Conservation (phyloP, 2,329 filamentous ascomycete genomes). For the Fusarium sp. region DNA sequence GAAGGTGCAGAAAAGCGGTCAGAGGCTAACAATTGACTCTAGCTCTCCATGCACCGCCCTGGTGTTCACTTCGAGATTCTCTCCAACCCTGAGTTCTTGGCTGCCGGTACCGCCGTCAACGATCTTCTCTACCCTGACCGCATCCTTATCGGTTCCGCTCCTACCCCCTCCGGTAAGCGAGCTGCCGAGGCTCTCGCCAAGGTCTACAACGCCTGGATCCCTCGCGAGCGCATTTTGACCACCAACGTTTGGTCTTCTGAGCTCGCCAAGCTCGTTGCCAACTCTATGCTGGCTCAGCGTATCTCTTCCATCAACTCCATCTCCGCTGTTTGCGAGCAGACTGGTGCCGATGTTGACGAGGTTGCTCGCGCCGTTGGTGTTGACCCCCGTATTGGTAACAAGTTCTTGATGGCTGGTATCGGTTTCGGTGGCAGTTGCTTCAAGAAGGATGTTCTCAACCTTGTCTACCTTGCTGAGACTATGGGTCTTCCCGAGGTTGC, state of each 20-base stretch:
- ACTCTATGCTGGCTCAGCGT: slow-evolving; percentile 83
- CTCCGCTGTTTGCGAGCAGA: slow-evolving; percentile 82
- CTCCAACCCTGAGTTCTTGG: slow-evolving; percentile 85
- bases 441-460: slow-evolving; percentile 81
- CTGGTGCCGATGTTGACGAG: slow-evolving; percentile 81
- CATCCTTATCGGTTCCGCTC: slow-evolving; percentile 78
- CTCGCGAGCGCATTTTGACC: slow-evolving; percentile 74
- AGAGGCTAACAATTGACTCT: slow-evolving; percentile 7
- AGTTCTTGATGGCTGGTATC: slow-evolving; percentile 80
- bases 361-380: slow-evolving; percentile 76
- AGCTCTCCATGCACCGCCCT: slow-evolving; percentile 72
- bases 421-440: slow-evolving; percentile 87
- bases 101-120: slow-evolving; percentile 80
- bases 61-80: slow-evolving; percentile 79
- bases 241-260: slow-evolving; percentile 84
- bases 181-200: slow-evolving; percentile 74
- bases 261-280: slow-evolving; percentile 82
- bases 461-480: slow-evolving; percentile 80
- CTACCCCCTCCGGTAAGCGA: slow-evolving; percentile 68
- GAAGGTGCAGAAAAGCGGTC: slow-evolving; percentile 4
- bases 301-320: slow-evolving; percentile 86
- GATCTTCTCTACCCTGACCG: slow-evolving; percentile 80
- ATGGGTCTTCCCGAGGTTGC: slow-evolving; percentile 78
- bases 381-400: slow-evolving; percentile 78
- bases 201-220: slow-evolving; percentile 80